Evolutionary conservation across 768 basidiomycete species (phyloP).

Genomic region (Auriscalpium vulgare): DNA sequence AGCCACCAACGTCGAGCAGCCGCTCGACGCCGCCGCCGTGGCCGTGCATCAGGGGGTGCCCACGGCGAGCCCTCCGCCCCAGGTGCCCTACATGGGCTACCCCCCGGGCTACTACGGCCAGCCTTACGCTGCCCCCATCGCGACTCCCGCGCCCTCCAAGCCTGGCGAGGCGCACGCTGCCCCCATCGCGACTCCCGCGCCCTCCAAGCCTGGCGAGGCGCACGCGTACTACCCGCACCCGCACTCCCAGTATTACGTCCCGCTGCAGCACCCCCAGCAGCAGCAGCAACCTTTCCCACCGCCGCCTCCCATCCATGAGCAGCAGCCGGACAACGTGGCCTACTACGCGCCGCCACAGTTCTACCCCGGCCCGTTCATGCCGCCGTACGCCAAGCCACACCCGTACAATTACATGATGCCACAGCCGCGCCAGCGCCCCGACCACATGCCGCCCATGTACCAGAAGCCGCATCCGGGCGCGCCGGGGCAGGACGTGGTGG

Average conservation of each 20-base stretch:
- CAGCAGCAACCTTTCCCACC: constrained; percentile 29
- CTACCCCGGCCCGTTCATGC: constrained; percentile 41
- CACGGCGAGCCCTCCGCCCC: constrained; percentile 33
- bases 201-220: too few relatives aligned
- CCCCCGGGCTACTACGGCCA: constrained; percentile 49
- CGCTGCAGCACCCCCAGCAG: constrained; percentile 28
- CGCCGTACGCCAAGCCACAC: constrained; percentile 40
- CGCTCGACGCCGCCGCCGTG: constrained; percentile 33
- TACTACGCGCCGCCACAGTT: constrained; percentile 31
- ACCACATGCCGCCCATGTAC: constrained; percentile 25
- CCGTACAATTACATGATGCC: constrained; percentile 38
- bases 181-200: too few relatives aligned
- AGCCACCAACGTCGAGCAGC: constrained; percentile 43
- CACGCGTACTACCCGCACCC: constrained; percentile 47
- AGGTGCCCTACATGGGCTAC: constrained; percentile 48
- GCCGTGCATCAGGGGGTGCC: constrained; percentile 17
- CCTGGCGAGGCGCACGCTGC: constrained; percentile 44
- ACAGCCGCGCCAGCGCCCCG: constrained; percentile 26
- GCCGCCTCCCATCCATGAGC: constrained; percentile 18
- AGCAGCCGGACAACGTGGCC: constrained; percentile 22
- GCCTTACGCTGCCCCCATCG: constrained; percentile 33
- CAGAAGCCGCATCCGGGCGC: constrained; percentile 31
- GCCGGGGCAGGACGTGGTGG: constrained; percentile 19
- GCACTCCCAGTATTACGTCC: constrained; percentile 39
- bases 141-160: constrained; percentile 33